A percentile compares a stretch with the other conserved stretches of the same genome.
Evolutionary conservation across 1,284 basidiomycete genomes (phyloP).

Genomic region (Spongispora temasekensis): DNA sequence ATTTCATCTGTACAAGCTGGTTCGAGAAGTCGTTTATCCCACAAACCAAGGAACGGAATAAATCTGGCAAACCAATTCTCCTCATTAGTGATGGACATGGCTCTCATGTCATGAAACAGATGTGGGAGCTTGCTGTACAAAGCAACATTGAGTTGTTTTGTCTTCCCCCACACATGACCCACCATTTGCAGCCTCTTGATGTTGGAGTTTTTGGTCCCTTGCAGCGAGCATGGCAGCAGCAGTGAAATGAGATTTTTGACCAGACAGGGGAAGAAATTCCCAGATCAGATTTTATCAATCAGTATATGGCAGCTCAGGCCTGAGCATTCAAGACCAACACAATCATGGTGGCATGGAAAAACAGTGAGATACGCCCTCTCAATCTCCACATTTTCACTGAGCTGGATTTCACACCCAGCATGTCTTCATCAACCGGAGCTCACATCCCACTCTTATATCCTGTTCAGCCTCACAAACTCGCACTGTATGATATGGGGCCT

Average conservation of each 20-base stretch:
- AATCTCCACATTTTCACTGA: not conserved
- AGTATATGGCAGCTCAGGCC: not conserved
- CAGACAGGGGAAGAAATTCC: not conserved
- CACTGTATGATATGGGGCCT: no score
- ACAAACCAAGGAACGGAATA: not conserved
- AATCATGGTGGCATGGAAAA: not conserved
- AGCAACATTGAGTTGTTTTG: conserved; percentile 1
- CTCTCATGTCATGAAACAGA: not conserved
- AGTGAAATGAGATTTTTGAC: not conserved
- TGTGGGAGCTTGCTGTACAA: not conserved
- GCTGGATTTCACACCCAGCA: not conserved
- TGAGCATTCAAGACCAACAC: not conserved
- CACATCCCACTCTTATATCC: not conserved
- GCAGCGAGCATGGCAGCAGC: not conserved
- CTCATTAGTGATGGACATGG: conserved; percentile 2
- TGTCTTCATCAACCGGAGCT: not conserved
- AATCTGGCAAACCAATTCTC: not conserved
- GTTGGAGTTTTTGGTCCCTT: not conserved
- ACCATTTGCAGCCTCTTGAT: not conserved
- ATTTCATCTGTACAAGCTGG: not conserved
- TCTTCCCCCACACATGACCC: conserved; percentile 1
- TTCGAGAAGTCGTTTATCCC: not conserved
- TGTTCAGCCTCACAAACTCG: not conserved
- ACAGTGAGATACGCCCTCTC: not conserved
- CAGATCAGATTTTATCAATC: not conserved